phyloP scores from a whole-genome alignment of 352 stramenopile genomes.

The Aphanomyces stellatus region DNA sequence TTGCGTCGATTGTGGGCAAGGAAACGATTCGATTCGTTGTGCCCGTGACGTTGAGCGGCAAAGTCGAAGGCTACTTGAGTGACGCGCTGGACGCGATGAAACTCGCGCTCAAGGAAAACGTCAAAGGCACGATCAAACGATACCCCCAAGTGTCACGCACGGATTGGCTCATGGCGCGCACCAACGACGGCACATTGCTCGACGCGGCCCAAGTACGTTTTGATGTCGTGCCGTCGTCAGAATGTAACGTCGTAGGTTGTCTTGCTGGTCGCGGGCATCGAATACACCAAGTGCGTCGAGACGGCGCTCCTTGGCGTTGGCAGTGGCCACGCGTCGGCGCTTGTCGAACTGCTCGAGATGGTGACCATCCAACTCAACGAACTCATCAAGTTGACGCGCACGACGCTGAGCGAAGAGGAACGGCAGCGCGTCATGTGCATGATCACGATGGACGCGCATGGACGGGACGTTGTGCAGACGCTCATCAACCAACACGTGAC shows the following conservation, averaged over 20 bases:
- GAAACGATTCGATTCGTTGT: slow-evolving; percentile 88
- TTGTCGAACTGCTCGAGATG: slow-evolving; percentile 80
- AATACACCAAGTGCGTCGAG: slow-evolving; percentile 85
- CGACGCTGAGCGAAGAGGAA: slow-evolving; percentile 73
- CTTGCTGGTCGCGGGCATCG: slow-evolving; percentile 83
- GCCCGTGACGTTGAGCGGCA: slow-evolving; percentile 82
- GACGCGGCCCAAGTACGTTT: slow-evolving; percentile 3
- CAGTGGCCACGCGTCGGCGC: slow-evolving; percentile 64
- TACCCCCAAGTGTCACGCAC: slow-evolving; percentile 86
- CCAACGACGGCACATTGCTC: slow-evolving; percentile 22
- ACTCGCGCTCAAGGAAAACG: slow-evolving; percentile 78
- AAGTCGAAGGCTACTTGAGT: slow-evolving; percentile 95
- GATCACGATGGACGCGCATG: slow-evolving; percentile 93
- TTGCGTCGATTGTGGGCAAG: slow-evolving; percentile 84
- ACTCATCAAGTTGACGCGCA: slow-evolving; percentile 87
- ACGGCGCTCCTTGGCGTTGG: slow-evolving; percentile 50
- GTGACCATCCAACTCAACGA: slow-evolving; percentile 87
- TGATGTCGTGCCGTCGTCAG: background rate
- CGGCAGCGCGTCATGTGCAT: slow-evolving; percentile 90
- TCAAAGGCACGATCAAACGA: slow-evolving; percentile 75
- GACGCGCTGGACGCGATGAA: slow-evolving; percentile 88
- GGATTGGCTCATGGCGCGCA: slow-evolving; percentile 89
- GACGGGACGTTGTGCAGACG: slow-evolving; percentile 87
- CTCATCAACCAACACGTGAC: slow-evolving; percentile 83
- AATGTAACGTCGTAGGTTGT: slow-evolving; percentile 79